phyloP scores from a whole-genome alignment of 176 grass and related monocot genomes.

The Thalia dealbata region DNA sequence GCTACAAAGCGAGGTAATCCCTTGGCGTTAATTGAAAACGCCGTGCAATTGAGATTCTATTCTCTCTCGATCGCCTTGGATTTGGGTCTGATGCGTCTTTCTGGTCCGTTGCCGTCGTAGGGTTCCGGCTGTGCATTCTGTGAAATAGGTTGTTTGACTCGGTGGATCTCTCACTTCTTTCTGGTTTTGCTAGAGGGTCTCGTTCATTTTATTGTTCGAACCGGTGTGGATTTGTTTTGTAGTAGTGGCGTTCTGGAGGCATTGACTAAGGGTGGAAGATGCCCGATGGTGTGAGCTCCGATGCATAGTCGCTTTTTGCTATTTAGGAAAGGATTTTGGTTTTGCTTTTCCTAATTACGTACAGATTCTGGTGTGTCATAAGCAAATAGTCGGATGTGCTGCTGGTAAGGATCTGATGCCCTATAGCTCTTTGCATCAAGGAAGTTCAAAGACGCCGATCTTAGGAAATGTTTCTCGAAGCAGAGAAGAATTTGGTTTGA shows the following conservation, averaged over 20 bases:
- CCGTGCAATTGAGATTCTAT: background rate
- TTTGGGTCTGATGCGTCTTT: background rate
- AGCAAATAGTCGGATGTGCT: too few relatives aligned
- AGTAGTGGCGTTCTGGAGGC: background rate
- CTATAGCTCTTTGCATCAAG: too few relatives aligned
- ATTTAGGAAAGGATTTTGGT: background rate
- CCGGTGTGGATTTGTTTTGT: background rate
- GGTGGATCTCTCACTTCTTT: background rate
- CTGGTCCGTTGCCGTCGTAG: background rate
- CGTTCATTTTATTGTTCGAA: background rate
- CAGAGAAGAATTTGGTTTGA: background rate
- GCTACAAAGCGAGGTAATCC: slow-evolving; percentile 54
- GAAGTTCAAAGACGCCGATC: too few relatives aligned
- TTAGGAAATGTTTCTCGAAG: background rate
- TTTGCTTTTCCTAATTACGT: too few relatives aligned
- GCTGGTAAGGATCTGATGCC: too few relatives aligned
- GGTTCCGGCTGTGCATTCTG: background rate
- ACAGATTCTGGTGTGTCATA: too few relatives aligned
- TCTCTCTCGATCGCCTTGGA: background rate
- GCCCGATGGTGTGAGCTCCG: background rate
- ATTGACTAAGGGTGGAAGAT: background rate
- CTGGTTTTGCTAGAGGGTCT: too few relatives aligned
- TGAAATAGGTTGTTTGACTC: background rate
- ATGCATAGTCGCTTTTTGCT: background rate
- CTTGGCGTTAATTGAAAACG: background rate